These are phyloP conservation scores for Aspergillus sp. DNA, from an alignment of 2,329 filamentous ascomycete species.

Conservation along the genomic window DNA sequence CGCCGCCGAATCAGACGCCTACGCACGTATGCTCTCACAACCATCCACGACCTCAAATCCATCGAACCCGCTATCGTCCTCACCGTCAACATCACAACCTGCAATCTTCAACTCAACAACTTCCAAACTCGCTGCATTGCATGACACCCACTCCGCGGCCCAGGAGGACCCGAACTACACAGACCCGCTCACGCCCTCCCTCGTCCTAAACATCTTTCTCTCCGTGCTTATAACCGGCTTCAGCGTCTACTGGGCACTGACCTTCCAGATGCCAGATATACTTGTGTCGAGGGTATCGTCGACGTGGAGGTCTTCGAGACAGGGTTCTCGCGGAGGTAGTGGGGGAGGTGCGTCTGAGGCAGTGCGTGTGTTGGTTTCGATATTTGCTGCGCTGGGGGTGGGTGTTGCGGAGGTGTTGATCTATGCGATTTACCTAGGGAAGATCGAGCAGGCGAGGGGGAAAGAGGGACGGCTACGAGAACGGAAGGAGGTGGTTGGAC, in stretches of 20 bases:
- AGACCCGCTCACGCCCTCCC: constrained; percentile 50
- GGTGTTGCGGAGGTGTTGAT: constrained; percentile 49
- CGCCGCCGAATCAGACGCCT: constrained; percentile 78
- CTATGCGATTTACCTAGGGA: constrained; percentile 48
- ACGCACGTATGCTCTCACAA: constrained; percentile 72
- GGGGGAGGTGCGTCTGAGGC: constrained; percentile 30
- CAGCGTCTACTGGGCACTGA: constrained; percentile 46
- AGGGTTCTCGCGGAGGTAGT: neutral
- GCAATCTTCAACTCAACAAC: constrained; percentile 54
- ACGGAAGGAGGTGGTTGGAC: constrained; percentile 36
- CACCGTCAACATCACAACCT: constrained; percentile 16
- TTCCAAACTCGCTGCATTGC: constrained; percentile 53
- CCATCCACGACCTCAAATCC: constrained; percentile 55
- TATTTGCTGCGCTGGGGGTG: constrained; percentile 43
- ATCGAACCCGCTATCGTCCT: constrained; percentile 48
- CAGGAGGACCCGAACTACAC: constrained; percentile 29
- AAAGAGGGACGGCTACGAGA: constrained; percentile 41
- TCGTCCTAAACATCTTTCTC: constrained; percentile 87
- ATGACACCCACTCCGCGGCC: constrained; percentile 28
- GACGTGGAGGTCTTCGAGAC: constrained; percentile 6
- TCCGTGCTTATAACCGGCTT: constrained; percentile 71
- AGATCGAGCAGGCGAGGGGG: constrained; percentile 40
- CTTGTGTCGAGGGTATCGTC: constrained; percentile 23
- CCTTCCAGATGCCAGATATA: constrained; percentile 36
- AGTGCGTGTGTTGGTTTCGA: constrained; percentile 40